Conservation (phyloP, 1,139 yeast species). For the Geotrichum aggregatum region DNA sequence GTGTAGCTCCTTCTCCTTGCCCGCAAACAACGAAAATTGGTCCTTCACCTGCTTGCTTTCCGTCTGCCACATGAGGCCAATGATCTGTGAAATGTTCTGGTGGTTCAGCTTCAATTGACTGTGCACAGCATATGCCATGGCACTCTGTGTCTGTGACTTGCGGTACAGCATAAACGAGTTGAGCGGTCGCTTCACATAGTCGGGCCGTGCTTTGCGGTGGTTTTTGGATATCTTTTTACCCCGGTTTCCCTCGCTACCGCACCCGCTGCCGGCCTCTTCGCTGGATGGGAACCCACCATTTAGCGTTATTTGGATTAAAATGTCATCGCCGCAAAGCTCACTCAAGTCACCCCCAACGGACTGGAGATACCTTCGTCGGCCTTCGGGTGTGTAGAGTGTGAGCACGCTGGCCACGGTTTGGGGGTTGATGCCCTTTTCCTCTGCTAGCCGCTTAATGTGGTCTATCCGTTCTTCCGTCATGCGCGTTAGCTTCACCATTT, state of each 20-base stretch:
- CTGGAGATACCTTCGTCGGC: slow-evolving; percentile 19
- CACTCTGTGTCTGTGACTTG: slow-evolving; percentile 44
- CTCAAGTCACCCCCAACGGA: slow-evolving; percentile 4
- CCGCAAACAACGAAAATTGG: slow-evolving; percentile 41
- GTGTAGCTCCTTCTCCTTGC: slow-evolving; percentile 44
- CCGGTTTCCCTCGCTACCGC: slow-evolving; percentile 7
- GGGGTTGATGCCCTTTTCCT: slow-evolving; percentile 33
- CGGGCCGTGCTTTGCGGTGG: slow-evolving; percentile 29
- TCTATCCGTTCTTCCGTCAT: slow-evolving; percentile 31
- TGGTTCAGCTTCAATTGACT: slow-evolving; percentile 42
- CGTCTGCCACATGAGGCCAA: slow-evolving; percentile 48
- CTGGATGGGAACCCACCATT: slow-evolving; percentile 27
- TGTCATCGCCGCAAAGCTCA: slow-evolving; percentile 29
- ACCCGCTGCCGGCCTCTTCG: slow-evolving; percentile 22
- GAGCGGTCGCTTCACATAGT: slow-evolving; percentile 46
- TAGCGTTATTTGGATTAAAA: slow-evolving; percentile 33
- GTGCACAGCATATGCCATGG: slow-evolving; percentile 41
- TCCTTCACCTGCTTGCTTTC: slow-evolving; percentile 41
- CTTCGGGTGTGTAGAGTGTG: slow-evolving; percentile 27
- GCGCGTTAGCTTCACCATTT: slow-evolving; percentile 27
- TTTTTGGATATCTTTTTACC: slow-evolving; percentile 18
- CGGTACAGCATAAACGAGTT: slow-evolving; percentile 52
- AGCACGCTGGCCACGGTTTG: slow-evolving; percentile 36
- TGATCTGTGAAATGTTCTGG: slow-evolving; percentile 43
- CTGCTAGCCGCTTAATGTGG: slow-evolving; percentile 32